Base-by-base conservation (phyloP, 2,329 filamentous ascomycete genomes). In the Xylaria sp. region DNA sequence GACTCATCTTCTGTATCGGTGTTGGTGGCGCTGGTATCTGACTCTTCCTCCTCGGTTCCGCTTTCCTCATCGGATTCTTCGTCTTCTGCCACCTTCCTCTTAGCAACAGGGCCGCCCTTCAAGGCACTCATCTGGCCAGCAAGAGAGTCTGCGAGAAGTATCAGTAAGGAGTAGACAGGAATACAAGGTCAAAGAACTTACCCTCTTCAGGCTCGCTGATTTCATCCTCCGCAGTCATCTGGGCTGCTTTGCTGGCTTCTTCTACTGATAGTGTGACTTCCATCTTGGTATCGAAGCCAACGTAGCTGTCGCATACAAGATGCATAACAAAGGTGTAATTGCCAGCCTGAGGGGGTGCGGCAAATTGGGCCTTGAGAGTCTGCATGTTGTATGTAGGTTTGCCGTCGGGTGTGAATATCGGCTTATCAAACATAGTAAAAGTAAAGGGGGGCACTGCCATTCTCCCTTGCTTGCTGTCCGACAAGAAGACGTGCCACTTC, bases 171-270 rank as follows among this genome's bases (percentile, higher is more conserved):
- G 11, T n/a, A 37, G 7, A 31, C 11, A 56, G 11, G 23, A 41
- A 17, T 58, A 31, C 11, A 37, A 47, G 47, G 33, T 51, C 58
- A 41, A 48, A 43, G 51, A 46, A 82, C 89, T 82, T 84, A 97
- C 95, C 95, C 83, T 99, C 95, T 66, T 98, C 95, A 35, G 96
- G 95, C 76, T 99, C 95, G 74, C 92, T 96, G 68, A 99, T 99
- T 61, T 99, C 95, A 71, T 97, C 95, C 68, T 97, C 93, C 48
- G 88, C 90, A 54, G 87, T 86, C 73, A 96, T 88, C 68, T 90
- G 86, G 19, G 86, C 89, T 4, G 92, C 93, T 79, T 94, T 95
- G 77, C 87, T 90, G 33, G 91, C 89, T 71, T 98, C 93, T 72
- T 97, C 93, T 8, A 99, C 92, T 27, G 90, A 86, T 54, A 99